A percentile compares a stretch with the other conserved stretches of the same genome.
Conservation (phyloP, 2,329 filamentous ascomycete genomes). For the Claviceps pazoutovae region DNA sequence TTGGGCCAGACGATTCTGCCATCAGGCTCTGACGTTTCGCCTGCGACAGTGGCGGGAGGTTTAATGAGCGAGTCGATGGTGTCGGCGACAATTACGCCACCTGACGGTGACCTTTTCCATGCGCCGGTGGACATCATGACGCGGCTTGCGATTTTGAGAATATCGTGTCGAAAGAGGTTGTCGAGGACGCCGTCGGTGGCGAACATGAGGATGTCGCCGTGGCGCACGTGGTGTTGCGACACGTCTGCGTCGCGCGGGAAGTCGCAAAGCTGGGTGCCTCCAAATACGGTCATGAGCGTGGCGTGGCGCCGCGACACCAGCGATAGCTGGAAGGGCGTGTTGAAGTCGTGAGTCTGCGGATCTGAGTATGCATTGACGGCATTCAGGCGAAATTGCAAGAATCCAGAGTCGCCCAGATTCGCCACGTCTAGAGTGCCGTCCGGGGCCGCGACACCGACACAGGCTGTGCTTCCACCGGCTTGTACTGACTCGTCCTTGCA, state of each 20-base stretch:
- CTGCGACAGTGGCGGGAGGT: constrained; percentile 12
- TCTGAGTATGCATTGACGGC: constrained; percentile 72
- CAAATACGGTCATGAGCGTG: constrained; percentile 69
- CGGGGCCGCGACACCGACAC: constrained; percentile 62
- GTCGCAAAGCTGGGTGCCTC: constrained; percentile 68
- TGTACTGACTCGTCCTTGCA: constrained; percentile 57
- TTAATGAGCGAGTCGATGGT: constrained; percentile 35
- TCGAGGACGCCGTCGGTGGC: constrained; percentile 95
- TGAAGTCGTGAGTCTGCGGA: constrained; percentile 92
- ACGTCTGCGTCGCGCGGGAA: constrained; percentile 73
- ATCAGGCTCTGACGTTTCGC: background rate
- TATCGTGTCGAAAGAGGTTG: constrained; percentile 83
- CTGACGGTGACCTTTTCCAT: constrained; percentile 50
- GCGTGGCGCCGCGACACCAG: constrained; percentile 71
- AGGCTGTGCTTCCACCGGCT: constrained; percentile 85
- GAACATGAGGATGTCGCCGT: constrained; percentile 88
- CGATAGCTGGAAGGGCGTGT: constrained; percentile 89
- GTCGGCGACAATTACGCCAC: constrained; percentile 50
- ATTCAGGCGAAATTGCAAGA: constrained; percentile 72
- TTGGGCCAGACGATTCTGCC: constrained; percentile 14
- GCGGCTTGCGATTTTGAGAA: constrained; percentile 63
- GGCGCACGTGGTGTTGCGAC: constrained; percentile 59
- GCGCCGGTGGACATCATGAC: constrained; percentile 62
- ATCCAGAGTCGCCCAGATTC: constrained; percentile 92
- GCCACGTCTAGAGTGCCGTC: constrained; percentile 73